phyloP scores from a whole-genome alignment of 2,329 filamentous ascomycete genomes.

The Dactylella cylindrospora region DNA sequence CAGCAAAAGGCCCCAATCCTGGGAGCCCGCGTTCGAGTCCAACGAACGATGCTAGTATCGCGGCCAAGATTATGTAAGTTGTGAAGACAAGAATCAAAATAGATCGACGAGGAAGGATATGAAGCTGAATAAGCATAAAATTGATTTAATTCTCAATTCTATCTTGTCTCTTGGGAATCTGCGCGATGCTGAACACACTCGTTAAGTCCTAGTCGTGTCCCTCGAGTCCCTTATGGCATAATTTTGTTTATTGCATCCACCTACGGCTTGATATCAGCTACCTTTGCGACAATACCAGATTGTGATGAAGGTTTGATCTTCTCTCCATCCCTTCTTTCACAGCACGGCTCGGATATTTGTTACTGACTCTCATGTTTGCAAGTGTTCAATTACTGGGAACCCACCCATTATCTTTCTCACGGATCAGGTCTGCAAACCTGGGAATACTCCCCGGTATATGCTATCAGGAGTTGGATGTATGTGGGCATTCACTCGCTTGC shows the following conservation, averaged over 20 bases:
- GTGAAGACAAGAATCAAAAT: too few relatives aligned
- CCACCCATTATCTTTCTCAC: constrained; percentile 88
- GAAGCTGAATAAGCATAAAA: too few relatives aligned
- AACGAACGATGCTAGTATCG: too few relatives aligned
- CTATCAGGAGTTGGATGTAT: constrained; percentile 95
- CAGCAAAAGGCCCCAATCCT: too few relatives aligned
- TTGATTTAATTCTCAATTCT: too few relatives aligned
- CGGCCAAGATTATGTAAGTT: too few relatives aligned
- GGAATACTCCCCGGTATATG: constrained; percentile 95
- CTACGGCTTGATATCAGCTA: constrained; percentile 64
- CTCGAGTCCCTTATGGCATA: constrained; percentile 59
- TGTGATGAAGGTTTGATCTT: constrained; percentile 70
- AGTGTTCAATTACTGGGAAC: constrained; percentile 99
- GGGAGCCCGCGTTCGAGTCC: too few relatives aligned
- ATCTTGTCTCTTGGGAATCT: too few relatives aligned
- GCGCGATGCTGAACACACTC: too few relatives aligned
- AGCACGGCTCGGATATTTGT: background rate
- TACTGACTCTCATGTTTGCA: background rate
- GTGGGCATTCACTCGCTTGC: constrained; percentile 71
- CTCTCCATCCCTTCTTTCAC: background rate
- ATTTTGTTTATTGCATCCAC: constrained; percentile 63
- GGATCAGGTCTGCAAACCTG: constrained; percentile 94
- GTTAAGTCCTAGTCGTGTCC: too few relatives aligned
- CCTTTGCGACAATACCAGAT: constrained; percentile 89
- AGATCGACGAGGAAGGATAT: too few relatives aligned